phyloP scores from a whole-genome alignment of 2,329 filamentous ascomycete genomes.

The Trichoderma guizhouense region DNA sequence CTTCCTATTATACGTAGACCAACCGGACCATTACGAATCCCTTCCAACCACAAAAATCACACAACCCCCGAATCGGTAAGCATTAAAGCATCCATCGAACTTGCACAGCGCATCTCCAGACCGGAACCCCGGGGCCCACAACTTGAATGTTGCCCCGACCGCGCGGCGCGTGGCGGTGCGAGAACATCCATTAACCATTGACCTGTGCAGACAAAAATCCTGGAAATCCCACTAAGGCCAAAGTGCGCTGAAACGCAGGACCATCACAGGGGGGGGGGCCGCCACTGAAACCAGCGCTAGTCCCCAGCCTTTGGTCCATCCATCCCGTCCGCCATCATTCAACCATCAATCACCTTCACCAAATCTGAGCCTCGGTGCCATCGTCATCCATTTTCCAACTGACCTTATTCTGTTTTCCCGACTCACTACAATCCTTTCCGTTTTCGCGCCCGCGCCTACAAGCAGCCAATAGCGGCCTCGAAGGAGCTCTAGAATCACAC shows the following conservation, averaged over 20 bases:
- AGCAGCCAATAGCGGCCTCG: neutral
- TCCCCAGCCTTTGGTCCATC: neutral
- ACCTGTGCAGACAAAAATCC: too few species aligned
- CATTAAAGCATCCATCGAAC: neutral
- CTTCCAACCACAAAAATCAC: neutral
- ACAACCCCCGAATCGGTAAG: neutral
- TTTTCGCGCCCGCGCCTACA: neutral
- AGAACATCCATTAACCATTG: too few species aligned
- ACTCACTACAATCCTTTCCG: neutral
- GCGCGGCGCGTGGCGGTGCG: slow-evolving; percentile 26
- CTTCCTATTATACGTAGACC: neutral
- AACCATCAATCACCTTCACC: neutral
- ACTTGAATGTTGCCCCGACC: slow-evolving; percentile 17
- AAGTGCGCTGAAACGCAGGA: slow-evolving; percentile 3
- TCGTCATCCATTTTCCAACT: slow-evolving; percentile 10
- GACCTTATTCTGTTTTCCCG: neutral
- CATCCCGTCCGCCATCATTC: neutral
- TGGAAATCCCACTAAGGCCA: neutral
- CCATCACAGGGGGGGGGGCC: slow-evolving; percentile 1
- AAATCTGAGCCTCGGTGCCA: slow-evolving; percentile 4
- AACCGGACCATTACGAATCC: neutral
- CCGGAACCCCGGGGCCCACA: too few species aligned
- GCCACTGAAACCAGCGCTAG: slow-evolving; percentile 4
- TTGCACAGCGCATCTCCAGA: neutral
- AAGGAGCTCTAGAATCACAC: neutral